Conservation (phyloP, 345 rosid species). For the Brassica napus region DNA sequence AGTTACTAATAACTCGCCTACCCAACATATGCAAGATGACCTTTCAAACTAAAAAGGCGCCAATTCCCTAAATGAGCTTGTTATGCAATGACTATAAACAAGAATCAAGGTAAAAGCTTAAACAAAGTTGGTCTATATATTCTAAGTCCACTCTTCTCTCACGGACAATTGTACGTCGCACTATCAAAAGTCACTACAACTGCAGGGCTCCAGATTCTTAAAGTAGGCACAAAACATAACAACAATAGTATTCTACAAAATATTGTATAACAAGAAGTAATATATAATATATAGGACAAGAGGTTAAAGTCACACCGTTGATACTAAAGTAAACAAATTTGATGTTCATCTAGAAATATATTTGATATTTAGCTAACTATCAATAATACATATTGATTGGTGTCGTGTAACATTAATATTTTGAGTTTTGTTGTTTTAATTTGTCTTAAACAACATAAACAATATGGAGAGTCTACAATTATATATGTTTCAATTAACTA, state of each 20-base stretch:
- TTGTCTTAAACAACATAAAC: too few species aligned
- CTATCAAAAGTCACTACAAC: neutral
- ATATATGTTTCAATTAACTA: too few species aligned
- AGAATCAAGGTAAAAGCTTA: neutral
- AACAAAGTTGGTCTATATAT: neutral
- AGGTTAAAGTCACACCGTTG: too few species aligned
- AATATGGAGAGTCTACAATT: too few species aligned
- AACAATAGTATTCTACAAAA: neutral
- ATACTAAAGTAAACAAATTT: too few species aligned
- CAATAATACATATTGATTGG: too few species aligned
- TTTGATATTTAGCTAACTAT: too few species aligned
- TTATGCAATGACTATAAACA: slow-evolving; percentile 5
- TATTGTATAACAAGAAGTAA: neutral
- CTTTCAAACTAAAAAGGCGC: too few species aligned
- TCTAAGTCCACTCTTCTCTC: neutral
- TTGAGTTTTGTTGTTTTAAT: too few species aligned
- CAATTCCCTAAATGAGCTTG: neutral
- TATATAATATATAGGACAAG: neutral
- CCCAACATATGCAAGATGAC: too few species aligned
- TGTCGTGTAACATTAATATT: too few species aligned
- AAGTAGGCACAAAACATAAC: neutral
- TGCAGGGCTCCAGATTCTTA: neutral
- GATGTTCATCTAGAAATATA: too few species aligned
- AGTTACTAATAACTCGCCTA: neutral
- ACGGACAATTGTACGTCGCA: neutral